Base-by-base conservation (phyloP, 768 basidiomycete species). In the Amyloporia xantha region DNA sequence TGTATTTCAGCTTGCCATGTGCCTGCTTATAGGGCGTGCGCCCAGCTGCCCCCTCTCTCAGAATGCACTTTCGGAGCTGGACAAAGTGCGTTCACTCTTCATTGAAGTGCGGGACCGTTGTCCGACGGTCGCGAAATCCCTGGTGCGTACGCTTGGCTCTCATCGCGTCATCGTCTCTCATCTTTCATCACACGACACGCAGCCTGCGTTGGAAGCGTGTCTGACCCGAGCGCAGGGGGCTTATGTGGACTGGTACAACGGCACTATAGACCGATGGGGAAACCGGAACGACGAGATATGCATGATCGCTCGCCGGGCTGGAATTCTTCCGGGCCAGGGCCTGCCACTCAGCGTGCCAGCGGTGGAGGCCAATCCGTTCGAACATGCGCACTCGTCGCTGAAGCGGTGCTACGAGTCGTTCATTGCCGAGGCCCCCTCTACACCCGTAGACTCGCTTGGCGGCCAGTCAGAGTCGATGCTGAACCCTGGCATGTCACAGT, bases 21-120 rank as follows among this genome's bases (percentile, higher is more conserved):
- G 81, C 7, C 65, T 87, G 44, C 71, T 86, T 52, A 76, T 83
- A 20, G 76, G 77, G 39, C 77, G 84, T 24, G 76, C 79, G 19
- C 82, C 84, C 4, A 72, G 74, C 10, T 72, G 77, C 13, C 71
- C 77, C 20, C 67, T 84, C 28, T 77, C 82, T 1, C 71, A 74
- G 11, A 73, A 74, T 60, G 84, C 83, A 2, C 66, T 85, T 26
- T 72, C 75, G 55, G 77, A 83, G 53, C 67, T 87, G 20, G 82
- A 82, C 42, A 70, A 71, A 20, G 77, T 78, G 3, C 76, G 76
- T 50, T 68, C 70, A 26, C 64, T 87, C 27, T 85, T 84, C 64
- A 63, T 66, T 45, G 72, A 75, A 40, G 82, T 79, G 9, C 75
- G 76, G 15, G 71, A 72, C 47, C 72, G 80, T n/a, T 69, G 83